These are phyloP conservation scores for Phyllosticta paracitricarpa DNA, from an alignment of 2,329 filamentous ascomycete species.

Conservation along the genomic window DNA sequence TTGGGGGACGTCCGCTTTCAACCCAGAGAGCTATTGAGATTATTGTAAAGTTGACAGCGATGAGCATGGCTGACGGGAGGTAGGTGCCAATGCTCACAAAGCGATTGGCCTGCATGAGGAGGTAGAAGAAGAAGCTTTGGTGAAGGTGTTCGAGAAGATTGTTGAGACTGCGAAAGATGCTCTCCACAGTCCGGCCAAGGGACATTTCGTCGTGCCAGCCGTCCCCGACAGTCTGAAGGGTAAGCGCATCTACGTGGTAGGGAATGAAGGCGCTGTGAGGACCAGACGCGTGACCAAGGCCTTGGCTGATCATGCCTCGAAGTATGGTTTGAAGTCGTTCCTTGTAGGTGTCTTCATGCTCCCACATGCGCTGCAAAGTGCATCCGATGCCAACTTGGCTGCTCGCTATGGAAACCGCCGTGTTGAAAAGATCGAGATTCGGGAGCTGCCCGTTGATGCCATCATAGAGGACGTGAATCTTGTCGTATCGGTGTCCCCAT, in stretches of 20 bases:
- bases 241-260: slow-evolving; percentile 94
- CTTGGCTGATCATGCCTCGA: slow-evolving; percentile 85
- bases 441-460: slow-evolving; percentile 92
- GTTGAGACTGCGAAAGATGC: slow-evolving; percentile 85
- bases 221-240: slow-evolving; percentile 76
- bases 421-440: slow-evolving; percentile 93
- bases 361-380: slow-evolving; percentile 76
- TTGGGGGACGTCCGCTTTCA: slow-evolving; percentile 53
- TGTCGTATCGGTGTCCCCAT: slow-evolving; percentile 73
- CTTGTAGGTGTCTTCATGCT: slow-evolving; percentile 64
- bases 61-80: slow-evolving; percentile 90
- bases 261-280: slow-evolving; percentile 94
- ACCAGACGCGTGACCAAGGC: slow-evolving; percentile 76
- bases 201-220: slow-evolving; percentile 99
- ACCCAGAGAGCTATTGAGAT: slow-evolving; percentile 94
- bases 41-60: slow-evolving; percentile 90
- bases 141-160: slow-evolving; percentile 94
- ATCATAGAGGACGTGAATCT: slow-evolving; percentile 86
- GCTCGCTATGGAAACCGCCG: slow-evolving; percentile 73
- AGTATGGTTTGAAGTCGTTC: slow-evolving; percentile 82
- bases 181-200: slow-evolving; percentile 80
- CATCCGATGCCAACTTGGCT: slow-evolving; percentile 87
- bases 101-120: slow-evolving; percentile 80
- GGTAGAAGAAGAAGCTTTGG: slow-evolving; percentile 98
- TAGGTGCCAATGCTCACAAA: slow-evolving; percentile 99